Conservation (phyloP, 2,329 filamentous ascomycete genomes). For the Cladophialophora bantiana region DNA sequence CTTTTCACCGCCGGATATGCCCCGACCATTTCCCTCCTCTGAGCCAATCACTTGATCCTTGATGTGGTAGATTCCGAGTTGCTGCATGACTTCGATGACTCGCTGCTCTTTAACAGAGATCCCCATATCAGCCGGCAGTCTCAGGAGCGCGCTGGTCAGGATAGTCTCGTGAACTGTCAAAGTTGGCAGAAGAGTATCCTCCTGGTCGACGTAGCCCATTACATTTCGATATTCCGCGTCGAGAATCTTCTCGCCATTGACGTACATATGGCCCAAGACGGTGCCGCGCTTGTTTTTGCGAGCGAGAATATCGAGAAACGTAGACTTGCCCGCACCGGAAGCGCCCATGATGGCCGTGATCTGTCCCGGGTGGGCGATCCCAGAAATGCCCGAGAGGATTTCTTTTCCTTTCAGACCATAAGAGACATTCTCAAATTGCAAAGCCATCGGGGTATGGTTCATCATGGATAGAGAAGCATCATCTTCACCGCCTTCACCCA, state of each 20-base stretch:
- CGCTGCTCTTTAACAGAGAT: conserved; percentile 85
- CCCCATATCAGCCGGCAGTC: conserved; percentile 92
- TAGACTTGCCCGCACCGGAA: conserved; percentile 96
- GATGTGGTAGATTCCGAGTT: conserved; percentile 93
- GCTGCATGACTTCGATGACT: conserved; percentile 91
- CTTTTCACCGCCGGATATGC: conserved; percentile 97
- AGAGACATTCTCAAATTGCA: conserved; percentile 86
- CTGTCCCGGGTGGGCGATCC: conserved; percentile 92
- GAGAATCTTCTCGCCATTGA: conserved; percentile 89
- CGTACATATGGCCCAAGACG: conserved; percentile 80
- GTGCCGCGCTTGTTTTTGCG: conserved; percentile 93
- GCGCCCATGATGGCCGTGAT: conserved; percentile 98
- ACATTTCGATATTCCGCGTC: conserved; percentile 89
- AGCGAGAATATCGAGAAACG: conserved; percentile 93
- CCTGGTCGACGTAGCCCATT: conserved; percentile 96
- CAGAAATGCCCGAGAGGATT: conserved; percentile 80
- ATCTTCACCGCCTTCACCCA: conserved; percentile 86
- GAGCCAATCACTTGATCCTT: conserved; percentile 95
- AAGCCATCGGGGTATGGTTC: conserved; percentile 87
- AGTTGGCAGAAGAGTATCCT: conserved; percentile 95
- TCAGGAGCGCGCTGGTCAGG: conserved; percentile 86
- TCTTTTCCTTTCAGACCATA: conserved; percentile 88
- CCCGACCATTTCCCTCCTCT: conserved; percentile 90
- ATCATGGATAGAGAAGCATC: conserved; percentile 85
- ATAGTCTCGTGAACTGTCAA: conserved; percentile 98